Base-by-base conservation (phyloP, 129 eudicot genomes). In the Ambrosia artemisiifolia region DNA sequence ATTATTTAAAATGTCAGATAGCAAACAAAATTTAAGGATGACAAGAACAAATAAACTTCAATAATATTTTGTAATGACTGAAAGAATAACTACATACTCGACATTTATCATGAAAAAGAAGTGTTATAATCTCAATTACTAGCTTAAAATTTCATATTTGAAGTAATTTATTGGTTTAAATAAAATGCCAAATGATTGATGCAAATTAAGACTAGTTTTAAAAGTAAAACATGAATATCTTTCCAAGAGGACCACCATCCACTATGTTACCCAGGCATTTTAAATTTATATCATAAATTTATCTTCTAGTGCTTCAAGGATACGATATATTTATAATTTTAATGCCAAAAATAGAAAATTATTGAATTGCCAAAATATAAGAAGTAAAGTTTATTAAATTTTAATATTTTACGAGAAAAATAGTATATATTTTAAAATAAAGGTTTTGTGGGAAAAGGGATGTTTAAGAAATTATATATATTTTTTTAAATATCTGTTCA, bases 181-280 rank as follows among this genome's bases (percentile, higher is more conserved):
- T 24, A 24, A 24, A 24, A 24, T 24, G 28, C 1, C 28, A 24
- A 24, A n/a, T n/a, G n/a, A n/a, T n/a, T n/a, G n/a, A n/a, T n/a
- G n/a, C n/a, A n/a, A n/a, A n/a, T n/a, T n/a, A n/a, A n/a, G n/a
- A n/a, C n/a, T n/a, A n/a, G n/a, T n/a, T n/a, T n/a, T n/a, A n/a
- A n/a, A n/a, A n/a, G n/a, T n/a, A n/a, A n/a, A n/a, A n/a, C n/a
- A n/a, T n/a, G n/a, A n/a, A n/a, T n/a, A n/a, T n/a, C n/a, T n/a
- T n/a, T n/a, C n/a, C n/a, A n/a, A n/a, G n/a, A n/a, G 80, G 63
- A 46, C 80, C 69, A 57, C 63, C 50, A 34, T 8, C 70, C 70
- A 76, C 70, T 68, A 44, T 48, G 18, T 47, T 48, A 19, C 62
- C 32, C 69, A 44, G 2, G 17, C 34, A 68, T 68, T 68, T 76